Base-by-base conservation (phyloP, 345 rosid species). In the Lumnitzera littorea region DNA sequence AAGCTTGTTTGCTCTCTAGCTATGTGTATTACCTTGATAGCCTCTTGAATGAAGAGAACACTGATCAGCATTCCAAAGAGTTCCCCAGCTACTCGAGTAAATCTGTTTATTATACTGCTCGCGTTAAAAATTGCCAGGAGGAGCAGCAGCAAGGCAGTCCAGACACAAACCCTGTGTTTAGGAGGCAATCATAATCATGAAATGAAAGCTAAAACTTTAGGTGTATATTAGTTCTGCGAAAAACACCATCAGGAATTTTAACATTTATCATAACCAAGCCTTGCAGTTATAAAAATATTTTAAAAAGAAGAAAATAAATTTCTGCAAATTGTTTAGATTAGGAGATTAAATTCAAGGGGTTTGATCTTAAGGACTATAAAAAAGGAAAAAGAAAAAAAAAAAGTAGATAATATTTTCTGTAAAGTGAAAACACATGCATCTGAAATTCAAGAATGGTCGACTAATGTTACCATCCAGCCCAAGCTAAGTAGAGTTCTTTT, bases 1-100 rank as follows among this genome's bases (percentile, higher is more conserved):
- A 27, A 36, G 98, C 96, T 78, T 85, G 80, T 36, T 96, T 80
- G 81, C 95, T 91, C 76, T 64, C 79, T 17, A 91, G 60, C 50
- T 90, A 81, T 59, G 95, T 83, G 70, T 36, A 62, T 76, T 65
- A 89, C 98, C 73, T 72, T 89, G 46, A 91, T 84, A 67, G 98
- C 96, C 77, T 91, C 77, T 81, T 91, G 96, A 92, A 89, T 81
- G 69, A 89, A 92, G 64, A 92, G 91, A 88, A 91, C 85, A 20
- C 96, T 96, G 24, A 91, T 91, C 46, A 91, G 89, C 47, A 92
- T 80, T 73, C 96, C 98, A 70, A 92, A 92, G 29, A 92, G 72
- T 74, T 89, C 98, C 14, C 98, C 96, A 3, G 98, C 96, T 17
- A 92, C 50, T 53, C 98, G 88, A 57, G 98, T 92, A 69, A 92